Percentiles rank a stretch among this genome's conserved stretches.
Conservation (phyloP, 1,139 yeast genomes). For the Taphrina flavorubra region DNA sequence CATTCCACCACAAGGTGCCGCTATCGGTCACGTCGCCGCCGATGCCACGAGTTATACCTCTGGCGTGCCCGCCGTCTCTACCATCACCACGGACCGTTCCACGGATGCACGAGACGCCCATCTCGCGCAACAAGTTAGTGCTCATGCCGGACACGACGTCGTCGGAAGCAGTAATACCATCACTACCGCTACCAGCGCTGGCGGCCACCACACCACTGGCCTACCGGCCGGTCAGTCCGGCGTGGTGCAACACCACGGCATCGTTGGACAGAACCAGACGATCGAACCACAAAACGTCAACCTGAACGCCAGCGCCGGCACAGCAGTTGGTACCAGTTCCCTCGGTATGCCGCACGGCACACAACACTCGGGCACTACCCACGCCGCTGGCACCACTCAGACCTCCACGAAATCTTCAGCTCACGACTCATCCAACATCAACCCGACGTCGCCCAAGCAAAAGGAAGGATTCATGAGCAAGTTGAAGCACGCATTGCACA, state of each 20-base stretch:
- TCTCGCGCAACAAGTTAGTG: background rate
- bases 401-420: background rate
- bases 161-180: background rate
- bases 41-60: background rate
- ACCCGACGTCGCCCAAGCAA: background rate
- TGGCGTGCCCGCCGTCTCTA: background rate
- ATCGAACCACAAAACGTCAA: background rate
- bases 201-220: slow-evolving; percentile 14
- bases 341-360: slow-evolving; percentile 24
- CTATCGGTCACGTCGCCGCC: background rate
- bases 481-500: slow-evolving; percentile 22
- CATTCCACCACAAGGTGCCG: slow-evolving; percentile 23
- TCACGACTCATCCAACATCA: background rate
- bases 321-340: slow-evolving; percentile 14
- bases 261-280: slow-evolving; percentile 21
- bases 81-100: background rate
- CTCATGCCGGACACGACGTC: slow-evolving; percentile 4
- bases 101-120: slow-evolving; percentile 2
- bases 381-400: background rate
- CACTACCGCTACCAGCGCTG: background rate
- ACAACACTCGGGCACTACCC: background rate
- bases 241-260: slow-evolving; percentile 22
- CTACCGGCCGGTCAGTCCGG: slow-evolving; percentile 4
- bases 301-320: slow-evolving; percentile 4
- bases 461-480: slow-evolving; percentile 18